Evolutionary conservation across 2,329 filamentous ascomycete species (phyloP).

Genomic region (Alternaria ethzedia): DNA sequence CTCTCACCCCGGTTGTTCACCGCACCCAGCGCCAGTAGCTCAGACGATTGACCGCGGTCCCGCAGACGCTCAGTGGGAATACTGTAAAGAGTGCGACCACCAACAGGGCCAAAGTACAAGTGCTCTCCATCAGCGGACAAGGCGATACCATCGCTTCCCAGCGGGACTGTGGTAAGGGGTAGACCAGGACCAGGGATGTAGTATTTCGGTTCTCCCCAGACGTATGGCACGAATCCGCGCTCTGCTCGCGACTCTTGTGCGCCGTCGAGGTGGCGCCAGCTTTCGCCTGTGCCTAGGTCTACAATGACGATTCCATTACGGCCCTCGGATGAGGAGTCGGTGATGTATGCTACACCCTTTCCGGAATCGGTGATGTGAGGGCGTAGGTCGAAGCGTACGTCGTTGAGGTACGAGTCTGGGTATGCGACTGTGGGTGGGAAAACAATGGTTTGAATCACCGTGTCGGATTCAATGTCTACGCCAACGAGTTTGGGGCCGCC

Average conservation of each 20-base stretch:
- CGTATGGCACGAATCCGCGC: conserved; percentile 55
- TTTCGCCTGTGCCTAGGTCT: conserved; percentile 57
- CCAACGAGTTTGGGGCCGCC: conserved; percentile 61
- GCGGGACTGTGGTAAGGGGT: conserved; percentile 49
- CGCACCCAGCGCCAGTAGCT: conserved; percentile 53
- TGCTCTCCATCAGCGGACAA: conserved; percentile 57
- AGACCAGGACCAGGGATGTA: conserved; percentile 44
- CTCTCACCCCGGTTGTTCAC: conserved; percentile 56
- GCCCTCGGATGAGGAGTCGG: conserved; percentile 57
- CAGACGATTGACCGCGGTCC: conserved; percentile 46
- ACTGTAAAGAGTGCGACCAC: conserved; percentile 54
- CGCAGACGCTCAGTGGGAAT: conserved; percentile 54
- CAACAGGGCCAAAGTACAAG: conserved; percentile 56
- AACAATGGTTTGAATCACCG: conserved; percentile 58
- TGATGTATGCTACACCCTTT: conserved; percentile 60
- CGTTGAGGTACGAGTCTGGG: conserved; percentile 60
- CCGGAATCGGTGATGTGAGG: conserved; percentile 50
- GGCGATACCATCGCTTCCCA: conserved; percentile 60
- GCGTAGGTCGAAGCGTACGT: conserved; percentile 61
- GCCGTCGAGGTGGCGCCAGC: conserved; percentile 58
- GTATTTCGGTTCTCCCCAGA: conserved; percentile 59
- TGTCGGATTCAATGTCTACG: conserved; percentile 55
- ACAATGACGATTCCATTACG: conserved; percentile 58
- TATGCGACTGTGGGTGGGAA: conserved; percentile 57
- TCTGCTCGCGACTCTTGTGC: conserved; percentile 51